Conservation (phyloP, 768 basidiomycete species). For the Mycena venus region DNA sequence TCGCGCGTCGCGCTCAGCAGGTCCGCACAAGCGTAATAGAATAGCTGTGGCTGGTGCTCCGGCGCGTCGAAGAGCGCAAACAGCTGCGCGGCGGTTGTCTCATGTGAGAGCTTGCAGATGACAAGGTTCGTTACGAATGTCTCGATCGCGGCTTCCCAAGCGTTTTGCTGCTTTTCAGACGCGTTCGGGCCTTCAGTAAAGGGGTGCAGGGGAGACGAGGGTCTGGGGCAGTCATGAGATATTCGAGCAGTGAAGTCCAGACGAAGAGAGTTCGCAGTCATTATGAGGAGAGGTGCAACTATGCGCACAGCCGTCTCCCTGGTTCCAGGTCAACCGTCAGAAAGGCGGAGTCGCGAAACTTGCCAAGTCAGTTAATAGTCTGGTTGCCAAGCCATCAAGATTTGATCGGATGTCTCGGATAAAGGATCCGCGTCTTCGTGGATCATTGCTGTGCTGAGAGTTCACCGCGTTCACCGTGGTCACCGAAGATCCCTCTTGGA, state of each 20-base stretch:
- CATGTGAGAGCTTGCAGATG: slow-evolving; percentile 22
- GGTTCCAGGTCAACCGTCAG: too few species aligned
- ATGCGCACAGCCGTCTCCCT: too few species aligned
- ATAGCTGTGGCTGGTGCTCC: slow-evolving; percentile 23
- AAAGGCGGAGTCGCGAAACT: too few species aligned
- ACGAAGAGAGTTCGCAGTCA: not conserved
- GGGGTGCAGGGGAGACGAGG: slow-evolving; percentile 2
- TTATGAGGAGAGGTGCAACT: not conserved
- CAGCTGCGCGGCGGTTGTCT: slow-evolving; percentile 13
- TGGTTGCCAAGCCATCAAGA: too few species aligned
- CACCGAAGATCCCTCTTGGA: too few species aligned
- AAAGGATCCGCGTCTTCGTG: too few species aligned
- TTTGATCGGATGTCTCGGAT: too few species aligned
- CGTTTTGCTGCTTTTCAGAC: slow-evolving; percentile 20
- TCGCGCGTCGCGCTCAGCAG: slow-evolving; percentile 24
- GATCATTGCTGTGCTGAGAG: too few species aligned
- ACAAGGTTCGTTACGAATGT: slow-evolving; percentile 23
- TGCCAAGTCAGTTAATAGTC: too few species aligned
- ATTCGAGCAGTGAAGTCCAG: not conserved
- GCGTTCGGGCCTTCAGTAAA: slow-evolving; percentile 10
- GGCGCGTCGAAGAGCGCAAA: slow-evolving; percentile 22
- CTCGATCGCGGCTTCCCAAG: slow-evolving; percentile 16
- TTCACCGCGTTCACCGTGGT: too few species aligned
- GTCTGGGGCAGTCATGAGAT: not conserved
- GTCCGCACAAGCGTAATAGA: slow-evolving; percentile 17